Conservation (phyloP, 83 land plant species). For the Picea abies region DNA sequence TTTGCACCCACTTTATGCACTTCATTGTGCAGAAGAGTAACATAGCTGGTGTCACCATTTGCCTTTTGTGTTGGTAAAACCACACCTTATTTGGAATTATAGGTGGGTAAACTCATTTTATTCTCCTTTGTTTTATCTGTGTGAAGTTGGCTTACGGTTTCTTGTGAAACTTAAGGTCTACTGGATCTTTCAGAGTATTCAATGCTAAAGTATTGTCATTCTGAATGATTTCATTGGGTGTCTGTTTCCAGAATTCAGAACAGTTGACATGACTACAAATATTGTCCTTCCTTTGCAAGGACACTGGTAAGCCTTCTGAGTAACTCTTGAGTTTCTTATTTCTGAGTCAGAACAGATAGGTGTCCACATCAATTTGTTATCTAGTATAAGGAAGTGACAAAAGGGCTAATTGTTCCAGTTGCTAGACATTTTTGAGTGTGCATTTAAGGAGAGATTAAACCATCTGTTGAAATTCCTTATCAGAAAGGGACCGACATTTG, state of each 20-base stretch:
- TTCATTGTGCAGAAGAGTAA: constrained; percentile 3
- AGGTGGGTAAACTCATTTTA: background rate
- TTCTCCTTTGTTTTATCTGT: background rate
- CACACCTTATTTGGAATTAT: constrained; percentile 1
- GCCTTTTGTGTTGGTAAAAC: constrained; percentile 1
- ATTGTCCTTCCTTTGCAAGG: constrained; percentile 24
- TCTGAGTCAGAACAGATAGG: constrained; percentile 11
- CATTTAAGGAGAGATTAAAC: no score
- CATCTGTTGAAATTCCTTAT: background rate
- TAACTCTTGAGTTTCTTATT: constrained; percentile 13
- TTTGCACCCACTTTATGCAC: constrained; percentile 4
- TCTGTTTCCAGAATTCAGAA: constrained; percentile 24
- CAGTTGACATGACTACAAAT: constrained; percentile 23
- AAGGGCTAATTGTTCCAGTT: constrained; percentile 1
- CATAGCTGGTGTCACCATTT: background rate
- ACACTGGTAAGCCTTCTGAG: constrained; percentile 19
- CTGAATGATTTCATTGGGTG: constrained; percentile 20
- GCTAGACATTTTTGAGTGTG: background rate
- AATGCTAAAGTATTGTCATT: constrained; percentile 14
- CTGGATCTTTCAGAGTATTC: constrained; percentile 16
- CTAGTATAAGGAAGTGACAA: constrained; percentile 2
- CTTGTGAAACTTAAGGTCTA: constrained; percentile 17
- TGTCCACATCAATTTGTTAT: constrained; percentile 9
- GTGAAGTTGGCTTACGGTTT: constrained; percentile 19
- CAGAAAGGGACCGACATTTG: background rate